Percentiles rank a stretch among this genome's conserved stretches.
Evolutionary conservation across 2,329 filamentous ascomycete species (phyloP).

Genomic region (Paecilomyces fulvus): DNA sequence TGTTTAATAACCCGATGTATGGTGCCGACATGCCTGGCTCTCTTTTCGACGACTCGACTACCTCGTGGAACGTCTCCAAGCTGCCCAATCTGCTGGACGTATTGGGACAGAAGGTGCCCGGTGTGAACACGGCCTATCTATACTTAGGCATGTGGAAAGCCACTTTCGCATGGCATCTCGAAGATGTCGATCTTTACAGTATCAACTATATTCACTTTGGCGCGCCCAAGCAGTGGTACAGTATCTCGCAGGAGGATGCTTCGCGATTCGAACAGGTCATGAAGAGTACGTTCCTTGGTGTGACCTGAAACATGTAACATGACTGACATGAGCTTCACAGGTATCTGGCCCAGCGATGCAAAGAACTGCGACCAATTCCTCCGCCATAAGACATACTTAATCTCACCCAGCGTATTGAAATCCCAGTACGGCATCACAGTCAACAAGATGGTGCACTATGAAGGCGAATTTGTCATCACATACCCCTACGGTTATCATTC

Average conservation of each 20-base stretch:
- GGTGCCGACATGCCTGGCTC: constrained; percentile 95
- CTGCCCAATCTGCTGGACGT: constrained; percentile 90
- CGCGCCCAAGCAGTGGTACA: constrained; percentile 98
- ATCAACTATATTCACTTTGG: constrained; percentile 99
- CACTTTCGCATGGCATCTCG: constrained; percentile 97
- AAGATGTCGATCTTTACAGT: constrained; percentile 97
- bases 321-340: constrained; percentile 16
- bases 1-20: constrained; percentile 89
- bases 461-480: constrained; percentile 96
- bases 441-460: constrained; percentile 90
- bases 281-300: constrained; percentile 51
- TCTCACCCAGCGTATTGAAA: constrained; percentile 80
- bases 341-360: constrained; percentile 84
- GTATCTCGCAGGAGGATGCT: constrained; percentile 92
- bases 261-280: constrained; percentile 89
- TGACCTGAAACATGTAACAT: constrained; percentile 2
- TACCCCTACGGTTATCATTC: constrained; percentile 99
- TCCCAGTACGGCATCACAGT: constrained; percentile 91
- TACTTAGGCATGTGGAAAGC: constrained; percentile 99
- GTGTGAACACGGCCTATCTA: constrained; percentile 95
- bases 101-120: constrained; percentile 87
- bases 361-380: constrained; percentile 96
- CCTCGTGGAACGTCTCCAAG: constrained; percentile 89
- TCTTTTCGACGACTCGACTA: constrained; percentile 77
- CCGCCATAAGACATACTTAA: constrained; percentile 93